A percentile compares a stretch with the other conserved stretches of the same genome.
phyloP scores from a whole-genome alignment of 495 filamentous ascomycete genomes.

The Talaromyces borbonicus region DNA sequence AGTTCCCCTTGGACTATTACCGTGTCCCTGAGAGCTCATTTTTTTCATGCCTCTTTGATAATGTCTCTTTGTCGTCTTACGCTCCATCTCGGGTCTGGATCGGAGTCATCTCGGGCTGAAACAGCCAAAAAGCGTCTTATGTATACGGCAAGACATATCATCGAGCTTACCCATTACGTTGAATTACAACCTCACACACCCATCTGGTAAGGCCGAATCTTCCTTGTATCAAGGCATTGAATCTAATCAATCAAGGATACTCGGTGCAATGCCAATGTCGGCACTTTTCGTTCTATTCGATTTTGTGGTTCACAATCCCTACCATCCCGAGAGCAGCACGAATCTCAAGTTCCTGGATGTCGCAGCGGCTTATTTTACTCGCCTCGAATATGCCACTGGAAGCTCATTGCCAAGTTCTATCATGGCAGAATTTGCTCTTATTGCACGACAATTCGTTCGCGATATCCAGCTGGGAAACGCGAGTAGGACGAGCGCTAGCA shows the following conservation, averaged over 20 bases:
- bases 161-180: slow-evolving; percentile 24
- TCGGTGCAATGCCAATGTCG: slow-evolving; percentile 21
- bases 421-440: slow-evolving; percentile 21
- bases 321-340: slow-evolving; percentile 22
- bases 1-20: neutral
- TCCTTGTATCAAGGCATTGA: neutral
- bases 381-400: slow-evolving; percentile 21
- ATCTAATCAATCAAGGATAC: slow-evolving; percentile 6
- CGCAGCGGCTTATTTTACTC: slow-evolving; percentile 21
- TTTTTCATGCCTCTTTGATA: slow-evolving; percentile 20
- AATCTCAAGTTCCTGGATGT: slow-evolving; percentile 25
- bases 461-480: neutral
- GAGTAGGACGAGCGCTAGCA: neutral
- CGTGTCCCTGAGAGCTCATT: neutral
- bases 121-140: slow-evolving; percentile 16
- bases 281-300: slow-evolving; percentile 33
- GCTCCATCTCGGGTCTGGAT: slow-evolving; percentile 16
- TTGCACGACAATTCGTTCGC: slow-evolving; percentile 18
- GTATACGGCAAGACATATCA: slow-evolving; percentile 16
- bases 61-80: slow-evolving; percentile 21
- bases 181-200: slow-evolving; percentile 22
- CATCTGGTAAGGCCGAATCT: slow-evolving; percentile 17
- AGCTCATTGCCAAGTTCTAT: slow-evolving; percentile 21
- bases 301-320: slow-evolving; percentile 29
- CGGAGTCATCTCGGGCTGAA: slow-evolving; percentile 9